Percentiles rank a stretch among this genome's conserved stretches.
Evolutionary conservation across 1,139 yeast species (phyloP).

Genomic region (Blastobotrys persicus): DNA sequence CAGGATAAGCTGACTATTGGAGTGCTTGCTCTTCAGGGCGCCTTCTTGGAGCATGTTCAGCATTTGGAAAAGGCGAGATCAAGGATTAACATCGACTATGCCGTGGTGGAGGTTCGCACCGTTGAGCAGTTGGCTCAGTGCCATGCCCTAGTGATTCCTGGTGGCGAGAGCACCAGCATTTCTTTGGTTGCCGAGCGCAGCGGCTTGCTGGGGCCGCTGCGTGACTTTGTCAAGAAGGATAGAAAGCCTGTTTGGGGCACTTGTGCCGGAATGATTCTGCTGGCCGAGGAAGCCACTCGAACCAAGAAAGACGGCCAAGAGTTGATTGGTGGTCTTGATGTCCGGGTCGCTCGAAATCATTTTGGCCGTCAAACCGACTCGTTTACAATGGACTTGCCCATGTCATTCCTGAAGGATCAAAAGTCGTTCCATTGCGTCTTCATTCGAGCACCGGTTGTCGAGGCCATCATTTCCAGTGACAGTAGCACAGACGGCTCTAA

Average conservation of each 20-base stretch:
- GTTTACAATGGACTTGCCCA: conserved; percentile 53
- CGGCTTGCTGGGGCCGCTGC: conserved; percentile 54
- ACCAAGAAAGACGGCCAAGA: conserved; percentile 53
- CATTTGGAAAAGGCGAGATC: conserved; percentile 39
- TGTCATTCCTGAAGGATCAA: conserved; percentile 44
- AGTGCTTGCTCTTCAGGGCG: conserved; percentile 79
- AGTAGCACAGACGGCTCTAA: conserved; percentile 14
- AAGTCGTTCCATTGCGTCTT: conserved; percentile 57
- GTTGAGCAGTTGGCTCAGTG: conserved; percentile 49
- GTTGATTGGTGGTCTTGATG: conserved; percentile 63
- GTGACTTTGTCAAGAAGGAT: conserved; percentile 47
- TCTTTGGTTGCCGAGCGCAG: conserved; percentile 70
- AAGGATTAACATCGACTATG: conserved; percentile 19
- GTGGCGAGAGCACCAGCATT: conserved; percentile 77
- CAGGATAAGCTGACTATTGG: conserved; percentile 46
- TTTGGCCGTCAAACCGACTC: conserved; percentile 79
- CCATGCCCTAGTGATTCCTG: conserved; percentile 69
- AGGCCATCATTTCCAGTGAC: conserved; percentile 16
- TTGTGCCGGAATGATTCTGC: conserved; percentile 76
- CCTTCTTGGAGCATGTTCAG: conserved; percentile 68
- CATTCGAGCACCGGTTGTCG: conserved; percentile 75
- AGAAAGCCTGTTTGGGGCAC: conserved; percentile 76
- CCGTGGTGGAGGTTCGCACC: conserved; percentile 53
- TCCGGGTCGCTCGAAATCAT: conserved; percentile 67
- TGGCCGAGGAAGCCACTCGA: conserved; percentile 54